phyloP scores from a whole-genome alignment of 768 basidiomycete genomes.

The Lactarius evosmus region DNA sequence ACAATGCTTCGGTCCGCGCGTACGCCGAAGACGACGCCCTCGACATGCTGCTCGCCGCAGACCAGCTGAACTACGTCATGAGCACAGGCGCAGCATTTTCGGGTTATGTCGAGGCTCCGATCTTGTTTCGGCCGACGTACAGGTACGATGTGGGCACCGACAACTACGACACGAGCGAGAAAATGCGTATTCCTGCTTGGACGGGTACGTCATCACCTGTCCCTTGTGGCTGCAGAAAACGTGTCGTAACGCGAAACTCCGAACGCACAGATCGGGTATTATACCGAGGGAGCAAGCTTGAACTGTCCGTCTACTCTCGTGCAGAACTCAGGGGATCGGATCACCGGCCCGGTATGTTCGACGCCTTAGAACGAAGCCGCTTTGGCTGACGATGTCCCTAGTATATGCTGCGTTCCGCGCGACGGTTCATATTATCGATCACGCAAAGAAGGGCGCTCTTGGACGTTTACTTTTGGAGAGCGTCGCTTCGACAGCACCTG shows the following conservation, averaged over 20 bases:
- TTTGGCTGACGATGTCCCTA: conserved; percentile 31
- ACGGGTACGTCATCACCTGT: conserved; percentile 57
- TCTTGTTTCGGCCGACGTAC: conserved; percentile 94
- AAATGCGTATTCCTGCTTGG: conserved; percentile 95
- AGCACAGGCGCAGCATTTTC: conserved; percentile 68
- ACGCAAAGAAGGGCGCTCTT: conserved; percentile 65
- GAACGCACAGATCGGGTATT: conserved; percentile 81
- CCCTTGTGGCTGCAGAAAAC: conserved; percentile 22
- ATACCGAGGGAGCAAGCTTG: conserved; percentile 69
- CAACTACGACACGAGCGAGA: conserved; percentile 92
- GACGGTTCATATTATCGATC: conserved; percentile 75
- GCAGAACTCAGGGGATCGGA: conserved; percentile 90
- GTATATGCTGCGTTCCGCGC: conserved; percentile 85
- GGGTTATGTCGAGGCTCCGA: conserved; percentile 84
- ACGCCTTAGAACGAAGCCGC: not conserved
- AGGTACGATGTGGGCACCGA: conserved; percentile 83
- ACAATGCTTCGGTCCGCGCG: conserved; percentile 76
- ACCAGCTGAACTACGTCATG: conserved; percentile 83
- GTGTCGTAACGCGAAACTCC: conserved; percentile 1
- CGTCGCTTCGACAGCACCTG: conserved; percentile 57
- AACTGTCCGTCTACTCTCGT: conserved; percentile 75
- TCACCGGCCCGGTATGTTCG: conserved; percentile 76
- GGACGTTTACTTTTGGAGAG: conserved; percentile 65
- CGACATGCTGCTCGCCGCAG: conserved; percentile 70
- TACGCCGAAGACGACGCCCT: conserved; percentile 62